Percentiles rank a stretch among this genome's conserved stretches.
Conservation (phyloP, 345 rosid species). For the Gossypium rotundifolium region DNA sequence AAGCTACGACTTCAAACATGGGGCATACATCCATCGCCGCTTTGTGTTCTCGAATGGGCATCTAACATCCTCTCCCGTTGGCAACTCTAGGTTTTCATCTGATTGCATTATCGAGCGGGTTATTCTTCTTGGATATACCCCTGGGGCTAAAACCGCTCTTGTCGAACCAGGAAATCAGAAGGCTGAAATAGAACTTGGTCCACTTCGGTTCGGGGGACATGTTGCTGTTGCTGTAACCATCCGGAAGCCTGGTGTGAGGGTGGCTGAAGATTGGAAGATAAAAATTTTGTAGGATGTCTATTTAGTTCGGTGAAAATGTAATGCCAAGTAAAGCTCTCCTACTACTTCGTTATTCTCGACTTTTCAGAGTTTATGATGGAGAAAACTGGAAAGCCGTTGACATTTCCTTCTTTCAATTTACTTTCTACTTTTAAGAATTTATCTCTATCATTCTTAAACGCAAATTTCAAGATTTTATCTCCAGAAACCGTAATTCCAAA, state of each 20-base stretch:
- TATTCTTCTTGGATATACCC: slow-evolving; percentile 9
- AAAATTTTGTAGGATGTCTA: slow-evolving; percentile 33
- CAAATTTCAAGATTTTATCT: no score
- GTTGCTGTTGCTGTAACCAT: slow-evolving; percentile 43
- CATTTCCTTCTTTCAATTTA: not conserved
- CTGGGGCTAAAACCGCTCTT: slow-evolving; percentile 40
- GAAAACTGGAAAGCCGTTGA: not conserved
- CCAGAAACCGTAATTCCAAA: no score
- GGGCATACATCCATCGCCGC: slow-evolving; percentile 74
- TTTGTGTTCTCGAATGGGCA: slow-evolving; percentile 63
- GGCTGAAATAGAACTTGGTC: slow-evolving; percentile 60
- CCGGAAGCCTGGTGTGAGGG: slow-evolving; percentile 73
- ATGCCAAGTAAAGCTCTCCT: not conserved
- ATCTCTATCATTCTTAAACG: no score
- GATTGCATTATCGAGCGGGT: slow-evolving; percentile 70
- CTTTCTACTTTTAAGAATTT: not conserved
- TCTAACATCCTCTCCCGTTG: slow-evolving; percentile 37
- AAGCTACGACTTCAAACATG: slow-evolving; percentile 63
- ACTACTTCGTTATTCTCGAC: not conserved
- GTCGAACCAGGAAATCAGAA: slow-evolving; percentile 63
- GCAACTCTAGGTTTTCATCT: slow-evolving; percentile 43
- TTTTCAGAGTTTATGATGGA: not conserved
- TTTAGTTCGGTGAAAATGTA: not conserved
- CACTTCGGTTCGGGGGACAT: slow-evolving; percentile 41
- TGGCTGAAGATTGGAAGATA: slow-evolving; percentile 78